Evolutionary conservation across 2,329 filamentous ascomycete genomes (phyloP).

Genomic region (Alternaria sp.): DNA sequence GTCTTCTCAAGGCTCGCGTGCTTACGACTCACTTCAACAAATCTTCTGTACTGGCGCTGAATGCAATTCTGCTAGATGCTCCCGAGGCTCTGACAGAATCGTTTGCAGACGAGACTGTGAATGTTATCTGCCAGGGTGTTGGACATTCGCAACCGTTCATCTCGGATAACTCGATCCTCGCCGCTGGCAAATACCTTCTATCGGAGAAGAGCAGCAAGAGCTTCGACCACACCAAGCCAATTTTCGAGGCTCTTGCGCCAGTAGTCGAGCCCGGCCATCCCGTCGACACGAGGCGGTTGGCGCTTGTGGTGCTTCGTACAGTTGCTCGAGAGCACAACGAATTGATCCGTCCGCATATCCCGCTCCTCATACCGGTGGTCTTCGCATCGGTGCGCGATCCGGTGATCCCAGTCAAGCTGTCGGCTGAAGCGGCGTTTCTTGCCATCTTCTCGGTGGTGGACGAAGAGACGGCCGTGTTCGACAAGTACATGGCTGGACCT

Average conservation of each 20-base stretch:
- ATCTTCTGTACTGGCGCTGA: constrained; percentile 83
- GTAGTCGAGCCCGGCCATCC: constrained; percentile 79
- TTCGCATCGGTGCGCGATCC: constrained; percentile 90
- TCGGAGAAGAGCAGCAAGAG: constrained; percentile 67
- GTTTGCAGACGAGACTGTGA: constrained; percentile 75
- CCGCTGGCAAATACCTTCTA: constrained; percentile 88
- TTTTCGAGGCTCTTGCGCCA: constrained; percentile 79
- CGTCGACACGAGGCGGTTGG: constrained; percentile 82
- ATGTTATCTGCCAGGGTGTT: constrained; percentile 82
- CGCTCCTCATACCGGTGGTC: constrained; percentile 78
- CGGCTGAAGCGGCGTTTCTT: constrained; percentile 93
- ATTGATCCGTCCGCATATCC: constrained; percentile 79
- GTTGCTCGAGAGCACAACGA: constrained; percentile 80
- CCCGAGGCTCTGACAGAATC: constrained; percentile 71
- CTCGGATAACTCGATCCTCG: constrained; percentile 85
- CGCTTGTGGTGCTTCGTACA: constrained; percentile 87
- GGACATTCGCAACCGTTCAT: constrained; percentile 75
- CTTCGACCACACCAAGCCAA: constrained; percentile 77
- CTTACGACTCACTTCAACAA: constrained; percentile 76
- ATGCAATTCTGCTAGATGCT: constrained; percentile 85
- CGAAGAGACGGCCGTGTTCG: constrained; percentile 83
- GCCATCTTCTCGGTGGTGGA: constrained; percentile 89
- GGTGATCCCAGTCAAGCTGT: constrained; percentile 93
- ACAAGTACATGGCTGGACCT: constrained; percentile 81
- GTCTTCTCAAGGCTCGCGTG: constrained; percentile 73